Evolutionary conservation across 805 yeast species (phyloP), one percentile per base, ranked within the genome.

Genomic region (Phaffomyces antillensis): DNA sequence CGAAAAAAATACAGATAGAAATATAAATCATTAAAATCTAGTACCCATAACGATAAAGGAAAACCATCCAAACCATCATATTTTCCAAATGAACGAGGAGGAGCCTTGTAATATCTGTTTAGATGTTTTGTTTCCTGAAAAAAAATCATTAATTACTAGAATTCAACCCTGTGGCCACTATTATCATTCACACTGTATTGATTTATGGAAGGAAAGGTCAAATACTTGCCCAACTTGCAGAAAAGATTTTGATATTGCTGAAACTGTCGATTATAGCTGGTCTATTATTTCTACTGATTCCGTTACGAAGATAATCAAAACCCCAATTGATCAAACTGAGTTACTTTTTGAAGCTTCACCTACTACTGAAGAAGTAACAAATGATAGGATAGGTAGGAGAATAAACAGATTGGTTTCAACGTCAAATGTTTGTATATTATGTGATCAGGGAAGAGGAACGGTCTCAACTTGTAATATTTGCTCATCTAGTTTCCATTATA

Each of bases 171-270:
- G 86, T 56, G 59, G 62, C 32, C 86, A 81, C 58, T 55, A 53
- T 43, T 81, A 77, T 54, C 90, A 83, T 58, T 64, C 71, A 4
- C 53, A 63, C 15, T 83, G 90, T 52, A 70, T 83, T 33, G 52
- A 67, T 32, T 67, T 70, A 26, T 83, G 90, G 90, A 61, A 75
- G 18, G 60, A 66, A 34, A 68, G 74, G 35, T 76, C 83, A 23
- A 77, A 75, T 56, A 68, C 73, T 43, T 79, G 86, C 54, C 86
- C 86, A 3, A 73, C 79, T 6, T 80, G 86, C 54, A 73, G 86
- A 18, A 54, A 67, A 28, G 63, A 64, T 37, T 79, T 70, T 54
- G 59, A 69, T 39, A 48, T 60, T 24, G 61, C 76, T 25, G 66
- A 68, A 41, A 46, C 65, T 5, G 53, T 63, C 23, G 56, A 56